phyloP scores from a whole-genome alignment of 2,329 filamentous ascomycete genomes.

The Tolypocladium ophioglossoides region DNA sequence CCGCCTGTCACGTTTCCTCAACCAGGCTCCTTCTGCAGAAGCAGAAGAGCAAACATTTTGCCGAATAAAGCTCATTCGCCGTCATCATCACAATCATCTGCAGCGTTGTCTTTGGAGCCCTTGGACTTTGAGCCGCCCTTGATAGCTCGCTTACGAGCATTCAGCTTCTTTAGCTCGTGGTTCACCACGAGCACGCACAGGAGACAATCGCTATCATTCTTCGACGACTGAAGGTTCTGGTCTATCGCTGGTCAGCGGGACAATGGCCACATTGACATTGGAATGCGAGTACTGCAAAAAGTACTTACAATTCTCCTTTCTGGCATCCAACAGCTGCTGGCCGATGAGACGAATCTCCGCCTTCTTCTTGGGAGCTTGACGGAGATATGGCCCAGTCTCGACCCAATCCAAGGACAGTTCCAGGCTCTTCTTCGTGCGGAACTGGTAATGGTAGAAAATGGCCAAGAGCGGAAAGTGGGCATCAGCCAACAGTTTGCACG shows the following conservation, averaged over 20 bases:
- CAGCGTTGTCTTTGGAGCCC: slow-evolving; percentile 4
- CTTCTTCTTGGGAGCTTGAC: slow-evolving; percentile 13
- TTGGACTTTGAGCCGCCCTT: slow-evolving; percentile 17
- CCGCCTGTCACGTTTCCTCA: too few relatives aligned
- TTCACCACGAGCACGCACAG: slow-evolving; percentile 24
- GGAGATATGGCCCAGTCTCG: slow-evolving; percentile 14
- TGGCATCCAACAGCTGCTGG: slow-evolving; percentile 21
- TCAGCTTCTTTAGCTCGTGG: slow-evolving; percentile 29
- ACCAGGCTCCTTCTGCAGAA: neutral
- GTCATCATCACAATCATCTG: slow-evolving; percentile 16
- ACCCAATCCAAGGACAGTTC: slow-evolving; percentile 28
- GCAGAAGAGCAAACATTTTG: neutral
- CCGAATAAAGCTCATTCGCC: slow-evolving; percentile 7
- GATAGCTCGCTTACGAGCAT: slow-evolving; percentile 18
- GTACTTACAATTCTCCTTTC: slow-evolving; percentile 25
- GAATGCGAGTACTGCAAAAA: neutral
- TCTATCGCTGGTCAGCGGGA: slow-evolving; percentile 16
- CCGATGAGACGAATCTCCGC: slow-evolving; percentile 13
- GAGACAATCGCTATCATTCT: slow-evolving; percentile 20
- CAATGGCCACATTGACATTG: neutral
- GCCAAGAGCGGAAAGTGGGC: slow-evolving; percentile 26
- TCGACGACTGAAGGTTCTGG: slow-evolving; percentile 19
- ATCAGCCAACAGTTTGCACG: slow-evolving; percentile 19
- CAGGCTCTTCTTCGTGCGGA: slow-evolving; percentile 28
- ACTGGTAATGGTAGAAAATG: slow-evolving; percentile 30